Base-by-base conservation (phyloP, 306 rosid genomes). In the Lupinus albus region DNA sequence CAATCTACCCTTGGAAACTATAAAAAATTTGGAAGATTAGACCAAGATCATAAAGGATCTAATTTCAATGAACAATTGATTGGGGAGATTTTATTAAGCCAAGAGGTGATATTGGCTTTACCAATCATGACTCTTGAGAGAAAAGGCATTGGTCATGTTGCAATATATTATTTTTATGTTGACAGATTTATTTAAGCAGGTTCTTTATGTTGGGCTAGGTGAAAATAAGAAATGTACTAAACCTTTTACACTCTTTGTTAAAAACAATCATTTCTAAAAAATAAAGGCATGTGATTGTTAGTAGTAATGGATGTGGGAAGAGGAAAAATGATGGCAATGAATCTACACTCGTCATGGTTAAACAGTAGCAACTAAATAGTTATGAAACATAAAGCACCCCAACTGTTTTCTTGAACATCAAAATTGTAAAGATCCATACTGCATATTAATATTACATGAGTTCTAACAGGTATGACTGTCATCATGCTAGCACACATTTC, bases 231-330 rank as follows among this genome's bases (percentile, higher is more conserved):
- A 41, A 32, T 45, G 16, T 17, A 50, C 51, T 60, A 16, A 57
- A 67, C 32, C 57, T 62, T 74, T 14, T 28, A 72, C 36, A 16
- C 66, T 62, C 21, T 32, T n/a, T 11, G 48, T 15, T 11, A 70
- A 42, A 74, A 17, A 39, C 52, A 50, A 57, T 51, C 16, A 59
- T 44, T 25, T 76, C 11, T 59, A 64, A 11, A 66, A 67, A 65
- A 44, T 30, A 56, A 60, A 57, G 58, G 56, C 30, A 54, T 36
- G 3, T 56, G 60, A 54, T 45, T 53, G 41, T 39, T 17, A 14
- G 28, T 16, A 47, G 35, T 45, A 8, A n/a, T 4, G 35, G 39
- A 48, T n/a, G 47, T 46, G 41, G 36, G 12, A 70, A 7, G 39
- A 45, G 2, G 44, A 46, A 64, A 70, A 46, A 39, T n/a, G n/a